Evolutionary conservation across 192 early-diverging fungal species (phyloP).

Genomic region (Diversispora eburnea): DNA sequence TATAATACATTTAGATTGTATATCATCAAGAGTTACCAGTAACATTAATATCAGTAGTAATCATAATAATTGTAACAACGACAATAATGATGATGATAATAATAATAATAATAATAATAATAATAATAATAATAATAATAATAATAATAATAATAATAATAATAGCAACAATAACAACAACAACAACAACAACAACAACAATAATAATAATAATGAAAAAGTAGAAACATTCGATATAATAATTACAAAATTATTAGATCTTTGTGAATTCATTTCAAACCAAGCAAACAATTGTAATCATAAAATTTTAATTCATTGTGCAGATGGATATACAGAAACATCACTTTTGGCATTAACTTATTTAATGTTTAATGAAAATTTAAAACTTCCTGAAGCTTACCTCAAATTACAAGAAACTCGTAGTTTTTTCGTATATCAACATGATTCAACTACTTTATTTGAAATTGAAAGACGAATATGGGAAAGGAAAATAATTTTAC

Average conservation of each 20-base stretch:
- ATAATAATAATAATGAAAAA: too few species aligned
- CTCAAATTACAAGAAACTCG: constrained; percentile 47
- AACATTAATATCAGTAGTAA: too few species aligned
- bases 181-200: too few species aligned
- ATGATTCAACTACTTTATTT: constrained; percentile 44
- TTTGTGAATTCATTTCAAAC: constrained; percentile 36
- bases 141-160: too few species aligned
- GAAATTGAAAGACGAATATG: constrained; percentile 43
- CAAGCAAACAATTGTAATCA: constrained; percentile 31
- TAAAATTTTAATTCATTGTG: constrained; percentile 52
- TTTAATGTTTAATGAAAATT: constrained; percentile 47
- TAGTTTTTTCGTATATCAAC: constrained; percentile 57
- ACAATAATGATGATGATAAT: too few species aligned
- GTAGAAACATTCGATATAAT: constrained; percentile 29
- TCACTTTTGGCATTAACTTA: constrained; percentile 44
- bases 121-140: too few species aligned
- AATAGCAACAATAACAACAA: too few species aligned
- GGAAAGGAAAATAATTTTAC: constrained; percentile 21
- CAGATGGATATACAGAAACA: constrained; percentile 58
- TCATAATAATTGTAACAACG: too few species aligned
- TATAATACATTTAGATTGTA: constrained; percentile 39
- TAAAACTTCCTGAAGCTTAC: constrained; percentile 51
- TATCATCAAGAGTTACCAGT: constrained; percentile 28
- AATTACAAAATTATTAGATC: constrained; percentile 24
- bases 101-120: too few species aligned